These are phyloP conservation scores for Euphorbia tirucalli DNA, from an alignment of 345 rosid species.

Conservation along the genomic window DNA sequence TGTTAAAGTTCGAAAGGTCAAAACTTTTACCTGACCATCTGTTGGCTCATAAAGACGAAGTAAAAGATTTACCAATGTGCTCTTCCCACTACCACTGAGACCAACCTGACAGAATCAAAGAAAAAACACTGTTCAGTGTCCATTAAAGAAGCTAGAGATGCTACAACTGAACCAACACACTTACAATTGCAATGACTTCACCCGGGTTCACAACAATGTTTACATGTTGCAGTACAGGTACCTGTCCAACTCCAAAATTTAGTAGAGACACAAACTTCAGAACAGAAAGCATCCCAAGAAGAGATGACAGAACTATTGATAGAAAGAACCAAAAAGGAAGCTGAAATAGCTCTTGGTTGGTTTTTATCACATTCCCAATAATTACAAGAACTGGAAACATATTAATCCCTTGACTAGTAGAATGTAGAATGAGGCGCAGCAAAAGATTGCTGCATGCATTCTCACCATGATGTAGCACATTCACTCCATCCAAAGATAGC, in stretches of 20 bases:
- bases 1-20: neutral
- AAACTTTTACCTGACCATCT: conserved; percentile 65
- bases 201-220: conserved; percentile 64
- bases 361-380: neutral
- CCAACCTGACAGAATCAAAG: conserved; percentile 62
- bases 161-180: conserved; percentile 18
- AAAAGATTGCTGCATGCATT: neutral
- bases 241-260: conserved; percentile 38
- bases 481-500: conserved; percentile 1
- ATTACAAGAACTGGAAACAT: neutral
- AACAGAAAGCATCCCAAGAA: neutral
- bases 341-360: neutral
- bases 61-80: conserved; percentile 85
- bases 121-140: neutral
- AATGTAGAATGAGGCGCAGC: neutral
- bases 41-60: conserved; percentile 88
- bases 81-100: conserved; percentile 98
- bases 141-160: conserved; percentile 12
- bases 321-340: neutral
- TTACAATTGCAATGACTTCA: conserved; percentile 89
- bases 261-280: neutral
- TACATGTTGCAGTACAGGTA: conserved; percentile 61
- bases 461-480: neutral
- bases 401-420: neutral
- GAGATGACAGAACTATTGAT: neutral